Evolutionary conservation across 1,284 basidiomycete genomes (phyloP).

Genomic region (Fomes fomentarius): DNA sequence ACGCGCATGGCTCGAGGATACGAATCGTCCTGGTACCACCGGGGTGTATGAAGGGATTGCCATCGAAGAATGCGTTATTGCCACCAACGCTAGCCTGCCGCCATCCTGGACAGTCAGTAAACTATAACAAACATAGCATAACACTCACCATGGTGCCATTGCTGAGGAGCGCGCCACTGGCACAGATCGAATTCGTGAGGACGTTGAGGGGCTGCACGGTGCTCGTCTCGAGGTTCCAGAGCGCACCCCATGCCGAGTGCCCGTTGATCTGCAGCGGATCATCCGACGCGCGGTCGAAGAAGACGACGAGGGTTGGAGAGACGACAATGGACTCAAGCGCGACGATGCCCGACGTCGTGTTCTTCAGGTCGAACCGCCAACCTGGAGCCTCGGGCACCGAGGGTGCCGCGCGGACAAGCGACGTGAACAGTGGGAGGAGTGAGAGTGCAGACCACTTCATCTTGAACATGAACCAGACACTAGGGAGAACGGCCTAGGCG

Average conservation of each 20-base stretch:
- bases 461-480: too few relatives aligned
- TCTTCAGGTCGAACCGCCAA: constrained; percentile 35
- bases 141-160: constrained; percentile 50
- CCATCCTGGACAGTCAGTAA: constrained; percentile 5
- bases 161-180: constrained; percentile 53
- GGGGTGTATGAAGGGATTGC: constrained; percentile 27
- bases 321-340: constrained; percentile 53
- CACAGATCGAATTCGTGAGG: constrained; percentile 72
- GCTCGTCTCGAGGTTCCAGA: constrained; percentile 47
- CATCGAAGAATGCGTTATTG: constrained; percentile 44
- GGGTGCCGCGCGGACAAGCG: constrained; percentile 8
- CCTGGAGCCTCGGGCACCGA: constrained; percentile 19
- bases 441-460: constrained; percentile 18
- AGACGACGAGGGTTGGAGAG: constrained; percentile 45
- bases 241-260: constrained; percentile 70
- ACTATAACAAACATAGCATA: too few relatives aligned
- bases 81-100: constrained; percentile 46
- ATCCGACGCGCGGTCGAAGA: constrained; percentile 50
- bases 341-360: constrained; percentile 47
- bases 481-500: background rate
- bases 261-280: constrained; percentile 59
- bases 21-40: constrained; percentile 37
- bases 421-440: constrained; percentile 9
- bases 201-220: constrained; percentile 60
- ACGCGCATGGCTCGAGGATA: constrained; percentile 41